Percentiles rank a stretch among this genome's conserved stretches.
These are phyloP conservation scores for Apiotrichum laibachii DNA, from an alignment of 1,284 basidiomycete genomes.

Conservation along the genomic window DNA sequence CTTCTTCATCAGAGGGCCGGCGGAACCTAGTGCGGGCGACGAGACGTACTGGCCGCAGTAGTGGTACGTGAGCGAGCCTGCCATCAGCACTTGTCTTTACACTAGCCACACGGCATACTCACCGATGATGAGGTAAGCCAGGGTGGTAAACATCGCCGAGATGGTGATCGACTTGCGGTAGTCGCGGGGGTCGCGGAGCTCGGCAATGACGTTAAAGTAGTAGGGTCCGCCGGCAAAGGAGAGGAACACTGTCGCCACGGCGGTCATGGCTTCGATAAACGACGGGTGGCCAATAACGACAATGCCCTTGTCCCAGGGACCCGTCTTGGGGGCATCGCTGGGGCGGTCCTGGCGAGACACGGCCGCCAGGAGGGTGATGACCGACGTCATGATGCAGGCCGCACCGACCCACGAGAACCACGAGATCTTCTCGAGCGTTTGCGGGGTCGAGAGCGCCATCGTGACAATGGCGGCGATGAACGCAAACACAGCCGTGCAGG, in stretches of 20 bases:
- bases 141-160: slow-evolving; percentile 22
- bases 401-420: slow-evolving; percentile 44
- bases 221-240: slow-evolving; percentile 30
- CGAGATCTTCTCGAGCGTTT: slow-evolving; percentile 34
- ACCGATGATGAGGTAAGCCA: slow-evolving; percentile 22
- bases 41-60: slow-evolving; percentile 33
- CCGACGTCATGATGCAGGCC: slow-evolving; percentile 24
- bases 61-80: slow-evolving; percentile 30
- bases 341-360: slow-evolving; percentile 44
- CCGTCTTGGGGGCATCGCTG: slow-evolving; percentile 35
- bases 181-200: slow-evolving; percentile 32
- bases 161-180: slow-evolving; percentile 24
- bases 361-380: slow-evolving; percentile 40
- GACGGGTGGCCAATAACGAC: slow-evolving; percentile 31
- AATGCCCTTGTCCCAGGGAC: slow-evolving; percentile 35
- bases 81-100: no score
- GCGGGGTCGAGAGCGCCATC: slow-evolving; percentile 28
- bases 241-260: slow-evolving; percentile 31
- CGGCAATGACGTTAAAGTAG: slow-evolving; percentile 40
- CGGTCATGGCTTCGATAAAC: slow-evolving; percentile 31
- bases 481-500: slow-evolving; percentile 35
- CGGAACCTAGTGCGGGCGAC: slow-evolving; percentile 35
- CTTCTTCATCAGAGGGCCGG: slow-evolving; percentile 31
- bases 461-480: slow-evolving; percentile 23
- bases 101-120: no score